These are phyloP conservation scores for Phanerochaete carnosa DNA, from an alignment of 768 basidiomycete genomes.

Conservation along the genomic window DNA sequence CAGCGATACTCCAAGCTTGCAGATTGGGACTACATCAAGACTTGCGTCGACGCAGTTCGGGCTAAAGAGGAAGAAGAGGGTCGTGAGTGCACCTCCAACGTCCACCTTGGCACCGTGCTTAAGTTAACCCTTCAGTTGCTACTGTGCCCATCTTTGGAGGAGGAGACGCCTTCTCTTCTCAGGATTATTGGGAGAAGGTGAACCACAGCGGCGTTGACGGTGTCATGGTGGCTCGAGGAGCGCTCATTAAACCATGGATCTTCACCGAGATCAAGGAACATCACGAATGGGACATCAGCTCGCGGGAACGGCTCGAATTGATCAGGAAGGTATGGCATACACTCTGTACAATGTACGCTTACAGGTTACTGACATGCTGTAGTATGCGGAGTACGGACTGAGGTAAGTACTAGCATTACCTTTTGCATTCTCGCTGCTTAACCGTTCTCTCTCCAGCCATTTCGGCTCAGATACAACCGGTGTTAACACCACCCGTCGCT, in stretches of 20 bases:
- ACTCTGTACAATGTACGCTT: neutral
- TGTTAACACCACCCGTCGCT: constrained; percentile 87
- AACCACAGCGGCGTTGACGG: constrained; percentile 87
- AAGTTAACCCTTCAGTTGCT: constrained; percentile 46
- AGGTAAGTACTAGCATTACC: constrained; percentile 38
- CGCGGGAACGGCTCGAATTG: constrained; percentile 77
- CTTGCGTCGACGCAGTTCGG: constrained; percentile 81
- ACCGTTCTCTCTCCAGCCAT: constrained; percentile 42
- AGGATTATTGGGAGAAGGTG: constrained; percentile 76
- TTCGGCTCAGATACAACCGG: constrained; percentile 88
- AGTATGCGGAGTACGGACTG: constrained; percentile 88
- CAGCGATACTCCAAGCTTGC: constrained; percentile 91
- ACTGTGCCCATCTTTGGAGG: constrained; percentile 95
- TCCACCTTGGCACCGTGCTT: constrained; percentile 8
- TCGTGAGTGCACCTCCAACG: constrained; percentile 38
- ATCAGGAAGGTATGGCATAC: constrained; percentile 58
- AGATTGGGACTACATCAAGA: constrained; percentile 92
- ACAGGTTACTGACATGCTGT: neutral
- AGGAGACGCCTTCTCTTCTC: constrained; percentile 89
- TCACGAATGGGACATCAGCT: constrained; percentile 91
- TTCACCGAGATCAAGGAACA: constrained; percentile 94
- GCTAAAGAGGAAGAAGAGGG: constrained; percentile 67
- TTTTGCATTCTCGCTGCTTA: neutral
- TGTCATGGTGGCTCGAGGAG: constrained; percentile 93
- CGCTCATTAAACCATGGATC: constrained; percentile 94